phyloP scores from a whole-genome alignment of 768 basidiomycete species.

The Boletus rex-veris region DNA sequence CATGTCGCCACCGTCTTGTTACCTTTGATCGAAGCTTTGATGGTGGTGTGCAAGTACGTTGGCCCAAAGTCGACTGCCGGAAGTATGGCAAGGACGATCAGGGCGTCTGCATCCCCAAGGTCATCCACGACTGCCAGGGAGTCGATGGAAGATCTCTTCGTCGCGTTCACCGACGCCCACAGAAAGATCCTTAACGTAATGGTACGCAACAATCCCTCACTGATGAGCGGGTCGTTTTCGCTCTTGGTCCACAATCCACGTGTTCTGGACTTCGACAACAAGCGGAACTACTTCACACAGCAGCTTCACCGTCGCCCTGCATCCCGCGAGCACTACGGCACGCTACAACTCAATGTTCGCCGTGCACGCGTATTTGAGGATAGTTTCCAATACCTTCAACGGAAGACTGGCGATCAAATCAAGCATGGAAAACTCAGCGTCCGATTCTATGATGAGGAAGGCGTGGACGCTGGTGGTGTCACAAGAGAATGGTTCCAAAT shows the following conservation, averaged over 20 bases:
- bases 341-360: slow-evolving; percentile 86
- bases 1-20: slow-evolving; percentile 90
- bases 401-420: slow-evolving; percentile 92
- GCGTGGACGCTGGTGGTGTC: slow-evolving; percentile 97
- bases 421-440: slow-evolving; percentile 97
- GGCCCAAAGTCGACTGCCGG: slow-evolving; percentile 56
- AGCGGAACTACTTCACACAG: slow-evolving; percentile 93
- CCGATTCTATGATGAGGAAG: slow-evolving; percentile 95
- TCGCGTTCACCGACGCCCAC: slow-evolving; percentile 90
- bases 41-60: slow-evolving; percentile 98
- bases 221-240: slow-evolving; percentile 98
- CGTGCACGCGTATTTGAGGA: slow-evolving; percentile 94
- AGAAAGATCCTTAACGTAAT: slow-evolving; percentile 93
- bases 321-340: slow-evolving; percentile 74
- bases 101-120: slow-evolving; percentile 65
- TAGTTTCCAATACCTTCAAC: slow-evolving; percentile 88
- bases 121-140: slow-evolving; percentile 68
- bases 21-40: slow-evolving; percentile 92
- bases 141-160: slow-evolving; percentile 87
- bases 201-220: slow-evolving; percentile 96
- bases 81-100: slow-evolving; percentile 47
- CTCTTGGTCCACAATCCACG: slow-evolving; percentile 93
- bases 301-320: slow-evolving; percentile 84
- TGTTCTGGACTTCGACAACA: slow-evolving; percentile 99
- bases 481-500: slow-evolving; percentile 99